Evolutionary conservation across 2,329 filamentous ascomycete genomes (phyloP).

Genomic region (Fusarium pseudoanthophilum): DNA sequence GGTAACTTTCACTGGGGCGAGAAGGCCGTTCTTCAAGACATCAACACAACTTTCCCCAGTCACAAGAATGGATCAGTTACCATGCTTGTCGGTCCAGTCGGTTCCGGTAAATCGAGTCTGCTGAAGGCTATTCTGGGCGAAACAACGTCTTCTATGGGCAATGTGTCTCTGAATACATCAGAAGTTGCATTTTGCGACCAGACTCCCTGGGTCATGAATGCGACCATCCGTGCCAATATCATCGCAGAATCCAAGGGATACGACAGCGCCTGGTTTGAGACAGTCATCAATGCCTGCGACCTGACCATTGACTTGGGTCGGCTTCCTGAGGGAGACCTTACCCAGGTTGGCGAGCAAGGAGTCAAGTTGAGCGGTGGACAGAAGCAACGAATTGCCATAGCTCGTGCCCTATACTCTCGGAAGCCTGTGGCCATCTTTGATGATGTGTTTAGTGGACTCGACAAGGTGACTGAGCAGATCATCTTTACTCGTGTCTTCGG

Average conservation of each 20-base stretch:
- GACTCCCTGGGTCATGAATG: constrained; percentile 50
- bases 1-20: constrained; percentile 46
- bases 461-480: constrained; percentile 54
- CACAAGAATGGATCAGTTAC: constrained; percentile 41
- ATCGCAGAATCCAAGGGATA: constrained; percentile 45
- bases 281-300: constrained; percentile 50
- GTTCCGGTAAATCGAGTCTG: constrained; percentile 48
- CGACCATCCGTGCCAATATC: constrained; percentile 50
- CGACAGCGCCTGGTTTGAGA: constrained; percentile 47
- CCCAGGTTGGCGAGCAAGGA: constrained; percentile 48
- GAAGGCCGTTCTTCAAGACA: constrained; percentile 38
- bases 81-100: constrained; percentile 48
- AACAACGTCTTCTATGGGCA: constrained; percentile 30
- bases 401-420: constrained; percentile 48
- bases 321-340: constrained; percentile 41
- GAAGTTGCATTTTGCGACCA: constrained; percentile 48
- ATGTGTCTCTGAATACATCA: constrained; percentile 36
- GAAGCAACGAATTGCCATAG: constrained; percentile 49
- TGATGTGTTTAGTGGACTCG: constrained; percentile 54
- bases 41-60: constrained; percentile 38
- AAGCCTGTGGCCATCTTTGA: constrained; percentile 52
- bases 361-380: constrained; percentile 51
- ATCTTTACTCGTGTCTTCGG: constrained; percentile 55
- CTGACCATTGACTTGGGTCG: constrained; percentile 45
- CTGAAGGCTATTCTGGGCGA: constrained; percentile 49